These are phyloP conservation scores for Yarrowia porcina DNA, from an alignment of 805 yeast genomes.

Conservation along the genomic window DNA sequence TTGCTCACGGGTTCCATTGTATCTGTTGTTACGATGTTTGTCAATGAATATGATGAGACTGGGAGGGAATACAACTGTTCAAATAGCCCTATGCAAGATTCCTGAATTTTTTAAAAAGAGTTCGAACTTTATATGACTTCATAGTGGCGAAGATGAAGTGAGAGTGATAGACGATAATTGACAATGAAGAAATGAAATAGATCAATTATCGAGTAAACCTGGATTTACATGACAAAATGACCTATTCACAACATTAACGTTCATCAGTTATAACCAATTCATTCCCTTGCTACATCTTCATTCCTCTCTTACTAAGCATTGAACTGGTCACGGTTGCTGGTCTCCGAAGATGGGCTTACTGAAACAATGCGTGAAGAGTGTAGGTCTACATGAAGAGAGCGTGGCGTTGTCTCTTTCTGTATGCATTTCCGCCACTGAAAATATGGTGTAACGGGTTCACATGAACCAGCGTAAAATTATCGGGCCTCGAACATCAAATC, in stretches of 20 bases:
- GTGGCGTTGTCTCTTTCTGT: not conserved
- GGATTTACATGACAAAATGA: too few relatives aligned
- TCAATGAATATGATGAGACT: not conserved
- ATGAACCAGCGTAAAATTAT: not conserved
- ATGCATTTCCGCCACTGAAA: not conserved
- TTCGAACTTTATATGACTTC: not conserved
- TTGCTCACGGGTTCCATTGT: constrained; percentile 25
- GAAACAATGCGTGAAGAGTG: not conserved
- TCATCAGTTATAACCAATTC: too few relatives aligned
- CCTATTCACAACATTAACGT: too few relatives aligned
- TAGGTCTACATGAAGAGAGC: not conserved
- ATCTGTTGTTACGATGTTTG: not conserved
- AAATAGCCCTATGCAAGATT: constrained; percentile 4
- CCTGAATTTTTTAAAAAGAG: constrained; percentile 22
- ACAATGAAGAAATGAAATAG: too few relatives aligned
- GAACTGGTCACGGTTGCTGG: constrained; percentile 4
- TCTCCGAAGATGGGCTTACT: not conserved
- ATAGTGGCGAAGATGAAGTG: not conserved
- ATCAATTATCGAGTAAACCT: too few relatives aligned
- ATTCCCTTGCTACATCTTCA: not conserved
- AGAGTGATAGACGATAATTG: too few relatives aligned
- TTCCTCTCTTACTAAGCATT: not conserved
- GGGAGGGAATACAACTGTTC: not conserved
- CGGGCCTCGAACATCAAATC: too few relatives aligned
- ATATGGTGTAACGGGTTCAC: not conserved